Base-by-base conservation (phyloP, 139 green algal species). In the Volvox africanus region DNA sequence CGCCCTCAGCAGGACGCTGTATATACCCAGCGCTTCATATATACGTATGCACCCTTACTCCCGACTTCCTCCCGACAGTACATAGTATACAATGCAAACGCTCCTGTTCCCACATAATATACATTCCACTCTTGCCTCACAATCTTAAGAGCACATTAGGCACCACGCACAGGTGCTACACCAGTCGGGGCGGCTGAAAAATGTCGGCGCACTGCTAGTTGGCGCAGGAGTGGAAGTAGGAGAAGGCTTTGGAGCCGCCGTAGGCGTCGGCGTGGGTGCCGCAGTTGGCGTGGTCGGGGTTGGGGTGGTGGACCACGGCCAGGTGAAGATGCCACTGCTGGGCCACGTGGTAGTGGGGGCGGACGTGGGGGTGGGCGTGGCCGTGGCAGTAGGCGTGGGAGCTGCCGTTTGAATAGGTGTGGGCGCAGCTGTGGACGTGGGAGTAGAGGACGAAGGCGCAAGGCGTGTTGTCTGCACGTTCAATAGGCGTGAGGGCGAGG, bases 161-260 rank as follows among this genome's bases (percentile, higher is more conserved):
- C 92, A 94, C 88, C 92, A 94, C 1, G 79, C 35, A 28, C 92
- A 94, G 17, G 32, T 81, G 28, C 33, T 88, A 62, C 92, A 94
- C 88, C 88, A 93, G 28, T 37, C 21, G 67, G 88, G 88, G 30
- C 35, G 76, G 86, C 79, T 77, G 71, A 87, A 75, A n/a, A 44
- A 30, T 33, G 1, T 71, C 2, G 69, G 30, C 35, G 2, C n/a
- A 36, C 55, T 19, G 13, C 32, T 3, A 61, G 65, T 77, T 19
- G 82, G 65, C 14, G 55, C 21, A 20, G 32, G 37, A 44, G 75
- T 71, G 19, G 79, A 36, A 62, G 24, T 26, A 12, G 71, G 78
- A 1, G 68, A 68, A 12, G 86, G 79, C 19, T 79, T 50, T n/a
- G 30, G 32, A 55, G 68, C 35, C 13, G 44, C 62, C 3, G 82